Conservation (phyloP, 73 alveolate genomes). For the Symbiodinium pilosum region DNA sequence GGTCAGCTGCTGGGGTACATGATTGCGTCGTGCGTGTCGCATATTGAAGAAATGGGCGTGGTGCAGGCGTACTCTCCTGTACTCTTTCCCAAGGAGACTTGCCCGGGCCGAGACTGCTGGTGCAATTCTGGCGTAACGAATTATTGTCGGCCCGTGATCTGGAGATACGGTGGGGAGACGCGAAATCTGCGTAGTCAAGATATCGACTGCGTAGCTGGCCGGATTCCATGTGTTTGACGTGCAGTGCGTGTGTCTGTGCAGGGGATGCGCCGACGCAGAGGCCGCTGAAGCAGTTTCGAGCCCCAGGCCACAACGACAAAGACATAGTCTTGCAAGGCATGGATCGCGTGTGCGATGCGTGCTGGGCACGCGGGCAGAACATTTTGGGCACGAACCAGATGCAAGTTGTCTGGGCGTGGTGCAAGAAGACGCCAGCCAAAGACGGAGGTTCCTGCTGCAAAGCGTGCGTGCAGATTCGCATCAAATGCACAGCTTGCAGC, state of each 20-base stretch:
- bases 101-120: constrained; percentile 2
- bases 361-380: not conserved
- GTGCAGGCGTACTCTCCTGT: constrained; percentile 21
- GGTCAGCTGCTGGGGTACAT: constrained; percentile 10
- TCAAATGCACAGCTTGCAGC: not conserved
- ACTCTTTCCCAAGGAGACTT: not conserved
- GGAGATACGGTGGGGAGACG: not conserved
- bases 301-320: not conserved
- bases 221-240: not conserved
- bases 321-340: not conserved
- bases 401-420: not conserved
- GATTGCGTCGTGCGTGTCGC: not conserved
- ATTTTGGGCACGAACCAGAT: not conserved
- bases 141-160: not conserved
- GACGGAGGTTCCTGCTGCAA: not conserved
- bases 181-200: not conserved
- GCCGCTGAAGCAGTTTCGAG: not conserved
- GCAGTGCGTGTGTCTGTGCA: not conserved
- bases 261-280: not conserved
- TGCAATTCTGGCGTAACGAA: not conserved
- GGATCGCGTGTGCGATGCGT: not conserved
- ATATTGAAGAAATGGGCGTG: not conserved
- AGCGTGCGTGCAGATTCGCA: not conserved
- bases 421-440: not conserved
- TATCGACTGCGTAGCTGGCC: not conserved